A percentile compares a stretch with the other conserved stretches of the same genome.
These are phyloP conservation scores for Phytophthora fragariae DNA, from an alignment of 352 stramenopile species.

Conservation along the genomic window DNA sequence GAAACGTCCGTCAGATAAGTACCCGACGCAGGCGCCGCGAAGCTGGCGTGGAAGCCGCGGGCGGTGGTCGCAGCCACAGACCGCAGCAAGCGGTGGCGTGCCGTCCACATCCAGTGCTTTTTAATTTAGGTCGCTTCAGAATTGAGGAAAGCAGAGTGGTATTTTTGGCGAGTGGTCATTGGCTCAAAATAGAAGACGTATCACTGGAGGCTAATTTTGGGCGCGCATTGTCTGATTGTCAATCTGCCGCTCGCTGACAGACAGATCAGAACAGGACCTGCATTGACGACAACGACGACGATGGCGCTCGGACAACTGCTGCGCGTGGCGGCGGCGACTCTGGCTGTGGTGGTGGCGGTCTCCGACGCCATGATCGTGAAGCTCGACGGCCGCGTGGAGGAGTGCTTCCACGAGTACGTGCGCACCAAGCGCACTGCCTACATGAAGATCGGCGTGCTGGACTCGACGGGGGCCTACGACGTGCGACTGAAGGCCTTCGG, in stretches of 20 bases:
- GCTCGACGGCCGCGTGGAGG: slow-evolving; percentile 55
- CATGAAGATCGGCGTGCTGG: slow-evolving; percentile 81
- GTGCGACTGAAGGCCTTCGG: slow-evolving; percentile 82
- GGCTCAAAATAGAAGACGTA: slow-evolving; percentile 22
- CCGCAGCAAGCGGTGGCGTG: slow-evolving; percentile 21
- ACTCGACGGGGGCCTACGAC: slow-evolving; percentile 76
- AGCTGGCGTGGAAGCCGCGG: slow-evolving; percentile 26
- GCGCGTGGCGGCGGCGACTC: slow-evolving; percentile 24
- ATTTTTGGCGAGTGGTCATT: slow-evolving; percentile 27
- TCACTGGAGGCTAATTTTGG: slow-evolving; percentile 15
- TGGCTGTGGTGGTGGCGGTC: slow-evolving; percentile 39
- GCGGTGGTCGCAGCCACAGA: background rate
- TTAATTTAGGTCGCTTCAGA: background rate
- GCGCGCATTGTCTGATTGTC: slow-evolving; percentile 33
- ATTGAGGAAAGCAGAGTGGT: background rate
- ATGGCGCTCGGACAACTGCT: slow-evolving; percentile 38
- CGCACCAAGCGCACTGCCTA: slow-evolving; percentile 87
- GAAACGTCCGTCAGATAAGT: slow-evolving; percentile 56
- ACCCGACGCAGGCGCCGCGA: slow-evolving; percentile 14
- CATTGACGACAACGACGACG: slow-evolving; percentile 7
- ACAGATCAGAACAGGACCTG: background rate
- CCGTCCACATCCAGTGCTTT: slow-evolving; percentile 33
- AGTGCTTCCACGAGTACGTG: slow-evolving; percentile 90
- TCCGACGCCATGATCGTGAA: slow-evolving; percentile 66
- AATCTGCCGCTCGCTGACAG: background rate